Evolutionary conservation across 2,329 filamentous ascomycete species (phyloP).

Genomic region (Periconia macrospinosa): DNA sequence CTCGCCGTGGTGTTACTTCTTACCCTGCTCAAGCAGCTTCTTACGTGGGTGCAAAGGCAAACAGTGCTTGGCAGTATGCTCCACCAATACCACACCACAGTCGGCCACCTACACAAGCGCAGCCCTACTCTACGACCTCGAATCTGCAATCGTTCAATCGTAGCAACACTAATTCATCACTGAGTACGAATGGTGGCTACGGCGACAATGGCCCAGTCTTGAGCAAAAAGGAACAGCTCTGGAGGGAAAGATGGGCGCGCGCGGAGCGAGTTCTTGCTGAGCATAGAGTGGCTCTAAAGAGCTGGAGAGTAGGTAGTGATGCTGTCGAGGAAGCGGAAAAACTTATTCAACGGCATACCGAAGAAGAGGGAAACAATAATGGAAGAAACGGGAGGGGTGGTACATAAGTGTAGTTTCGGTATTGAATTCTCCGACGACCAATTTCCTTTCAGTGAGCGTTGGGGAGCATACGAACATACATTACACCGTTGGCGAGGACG

Average conservation of each 20-base stretch:
- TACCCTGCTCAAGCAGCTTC: constrained; percentile 42
- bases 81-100: constrained; percentile 30
- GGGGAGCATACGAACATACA: no score
- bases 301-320: constrained; percentile 73
- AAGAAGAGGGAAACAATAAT: constrained; percentile 27
- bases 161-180: constrained; percentile 27
- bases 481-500: no score
- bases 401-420: no score
- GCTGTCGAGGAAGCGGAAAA: constrained; percentile 67
- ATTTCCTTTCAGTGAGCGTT: no score
- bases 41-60: constrained; percentile 43
- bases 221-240: constrained; percentile 73
- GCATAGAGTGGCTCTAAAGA: constrained; percentile 69
- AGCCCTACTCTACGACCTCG: constrained; percentile 30
- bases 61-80: constrained; percentile 37
- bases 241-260: constrained; percentile 67
- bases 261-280: constrained; percentile 66
- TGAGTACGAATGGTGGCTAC: constrained; percentile 20
- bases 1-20: constrained; percentile 39
- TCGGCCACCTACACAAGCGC: constrained; percentile 25
- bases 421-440: no score
- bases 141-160: constrained; percentile 25
- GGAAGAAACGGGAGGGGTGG: no score
- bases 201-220: constrained; percentile 29
- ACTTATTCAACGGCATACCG: constrained; percentile 61